Base-by-base conservation (phyloP, 2,329 filamentous ascomycete species). In the Pseudodiploospora longispora region DNA sequence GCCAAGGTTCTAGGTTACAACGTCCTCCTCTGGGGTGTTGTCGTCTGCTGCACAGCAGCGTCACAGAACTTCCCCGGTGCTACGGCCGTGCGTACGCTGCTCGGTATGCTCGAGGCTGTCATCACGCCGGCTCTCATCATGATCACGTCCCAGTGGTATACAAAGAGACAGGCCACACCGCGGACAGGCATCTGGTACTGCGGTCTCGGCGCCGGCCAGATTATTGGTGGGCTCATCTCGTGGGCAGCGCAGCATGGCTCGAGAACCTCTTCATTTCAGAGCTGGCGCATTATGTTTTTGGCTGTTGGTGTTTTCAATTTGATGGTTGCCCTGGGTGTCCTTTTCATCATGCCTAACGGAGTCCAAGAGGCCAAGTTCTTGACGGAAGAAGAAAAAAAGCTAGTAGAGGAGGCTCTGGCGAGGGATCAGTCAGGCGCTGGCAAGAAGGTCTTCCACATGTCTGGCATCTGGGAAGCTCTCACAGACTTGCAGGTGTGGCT, bases 401-500 rank as follows among this genome's bases (percentile, higher is more conserved):
- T 78, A 19, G 80, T 74, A 0, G 78, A 81, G 3, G 75, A 73
- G 47, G 84, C 80, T 55, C 69, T 87, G 32, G 72, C 63, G 4
- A 56, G 66, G 1, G 69, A 75, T 43, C 51, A 63, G 36, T 63
- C 62, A 1, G 66, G 66, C n/a, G 62, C 69, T 19, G 61, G 67
- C n/a, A 64, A 62, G 44, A 61, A 65, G 40, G 59, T 60, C 27
- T 69, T 70, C 52, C 67, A 61, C 46, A 55, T 54, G 35, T 52
- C 58, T 4, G 67, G 68, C 37, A 57, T 71, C 37, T 56, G 60
- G n/a, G 69, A 70, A 38, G 66, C 66, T 0, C 50, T 69, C 27
- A 42, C 50, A 3, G 68, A 71, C 47, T 47, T 59, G 1, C 67
- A 71, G 49, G 60, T 70, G 4, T 70, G 66, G 66, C 57, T 71